These are phyloP conservation scores for Lanmaoa pseudosensibilis DNA, from an alignment of 768 basidiomycete genomes.

Conservation along the genomic window DNA sequence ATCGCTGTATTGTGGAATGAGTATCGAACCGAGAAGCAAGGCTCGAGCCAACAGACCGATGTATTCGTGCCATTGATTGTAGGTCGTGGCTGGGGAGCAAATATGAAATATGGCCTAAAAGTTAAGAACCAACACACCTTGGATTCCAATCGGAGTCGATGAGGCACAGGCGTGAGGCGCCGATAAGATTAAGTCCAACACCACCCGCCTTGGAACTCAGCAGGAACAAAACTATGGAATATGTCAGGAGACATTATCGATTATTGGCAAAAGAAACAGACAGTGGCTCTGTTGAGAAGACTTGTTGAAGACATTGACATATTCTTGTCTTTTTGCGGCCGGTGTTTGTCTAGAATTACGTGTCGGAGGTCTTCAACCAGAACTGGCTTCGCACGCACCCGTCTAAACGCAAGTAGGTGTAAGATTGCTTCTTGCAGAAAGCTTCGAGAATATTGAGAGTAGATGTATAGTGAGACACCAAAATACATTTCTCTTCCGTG, in stretches of 20 bases:
- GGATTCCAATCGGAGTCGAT: conserved; percentile 96
- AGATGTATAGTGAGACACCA: conserved; percentile 96
- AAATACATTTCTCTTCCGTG: conserved; percentile 91
- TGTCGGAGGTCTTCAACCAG: conserved; percentile 1
- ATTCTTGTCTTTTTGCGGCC: conserved; percentile 74
- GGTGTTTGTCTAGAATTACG: conserved; percentile 62
- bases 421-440: conserved; percentile 73
- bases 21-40: background rate
- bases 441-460: conserved; percentile 91
- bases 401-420: conserved; percentile 83
- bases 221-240: conserved; percentile 73
- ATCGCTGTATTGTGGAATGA: conserved; percentile 54
- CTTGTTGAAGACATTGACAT: conserved; percentile 88
- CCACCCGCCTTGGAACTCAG: conserved; percentile 96
- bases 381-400: conserved; percentile 48
- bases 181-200: conserved; percentile 90
- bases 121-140: conserved; percentile 44
- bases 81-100: conserved; percentile 66
- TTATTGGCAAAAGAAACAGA: conserved; percentile 30
- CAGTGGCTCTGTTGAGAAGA: conserved; percentile 70
- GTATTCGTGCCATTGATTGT: conserved; percentile 97
- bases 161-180: conserved; percentile 83
- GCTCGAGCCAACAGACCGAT: conserved; percentile 54
- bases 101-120: background rate
- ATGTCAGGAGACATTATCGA: conserved; percentile 1